Evolutionary conservation across 305 asterid genomes (phyloP).

Genomic region (Plantago lanceolata): DNA sequence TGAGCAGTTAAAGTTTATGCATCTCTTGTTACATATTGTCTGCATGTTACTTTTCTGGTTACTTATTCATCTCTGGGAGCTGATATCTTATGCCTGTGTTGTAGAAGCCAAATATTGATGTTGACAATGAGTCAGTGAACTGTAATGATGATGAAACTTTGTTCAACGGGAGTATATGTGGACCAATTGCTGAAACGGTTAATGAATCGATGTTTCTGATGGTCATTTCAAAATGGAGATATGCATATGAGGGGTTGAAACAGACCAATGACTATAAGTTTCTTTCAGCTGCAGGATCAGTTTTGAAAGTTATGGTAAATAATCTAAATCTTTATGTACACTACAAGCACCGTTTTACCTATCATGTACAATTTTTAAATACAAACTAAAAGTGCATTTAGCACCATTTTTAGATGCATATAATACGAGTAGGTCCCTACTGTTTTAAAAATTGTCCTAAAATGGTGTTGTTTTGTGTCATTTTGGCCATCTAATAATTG

Average conservation of each 20-base stretch:
- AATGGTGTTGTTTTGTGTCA: too few species aligned
- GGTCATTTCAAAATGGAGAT: constrained; percentile 82
- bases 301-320: constrained; percentile 78
- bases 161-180: constrained; percentile 74
- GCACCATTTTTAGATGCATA: too few species aligned
- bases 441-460: too few species aligned
- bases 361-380: too few species aligned
- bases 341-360: constrained; percentile 2
- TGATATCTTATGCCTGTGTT: constrained; percentile 23
- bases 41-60: constrained; percentile 7
- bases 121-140: constrained; percentile 37
- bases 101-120: constrained; percentile 52
- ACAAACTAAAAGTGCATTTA: too few species aligned
- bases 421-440: too few species aligned
- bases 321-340: constrained; percentile 15
- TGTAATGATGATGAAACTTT: constrained; percentile 37
- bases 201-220: constrained; percentile 79
- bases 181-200: constrained; percentile 88
- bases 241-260: constrained; percentile 72
- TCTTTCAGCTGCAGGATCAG: constrained; percentile 93
- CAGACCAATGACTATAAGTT: constrained; percentile 72
- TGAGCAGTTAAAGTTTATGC: constrained; percentile 6
- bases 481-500: too few species aligned
- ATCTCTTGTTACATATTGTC: constrained; percentile 20
- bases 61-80: constrained; percentile 20